Conservation (phyloP, 371 early-diverging fungal species). For the Mortierella sp. region DNA sequence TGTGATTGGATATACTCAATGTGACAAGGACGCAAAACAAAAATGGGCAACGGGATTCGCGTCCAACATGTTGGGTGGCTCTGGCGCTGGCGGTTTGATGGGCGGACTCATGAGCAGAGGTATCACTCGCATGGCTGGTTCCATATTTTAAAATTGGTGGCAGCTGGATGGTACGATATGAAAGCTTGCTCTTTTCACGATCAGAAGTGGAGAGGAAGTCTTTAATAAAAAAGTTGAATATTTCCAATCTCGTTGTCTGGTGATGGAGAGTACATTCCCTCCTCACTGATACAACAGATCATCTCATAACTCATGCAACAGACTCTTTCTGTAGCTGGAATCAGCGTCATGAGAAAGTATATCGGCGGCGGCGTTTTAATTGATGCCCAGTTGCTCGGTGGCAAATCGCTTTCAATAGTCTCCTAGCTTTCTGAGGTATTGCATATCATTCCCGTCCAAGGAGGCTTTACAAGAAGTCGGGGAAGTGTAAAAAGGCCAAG, state of each 20-base stretch:
- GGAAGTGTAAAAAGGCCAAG: background rate
- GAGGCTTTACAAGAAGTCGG: background rate
- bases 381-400: background rate
- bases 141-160: constrained; percentile 21
- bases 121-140: constrained; percentile 51
- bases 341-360: constrained; percentile 19
- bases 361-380: background rate
- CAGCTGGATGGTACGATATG: background rate
- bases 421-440: constrained; percentile 8
- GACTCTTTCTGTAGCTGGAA: constrained; percentile 22
- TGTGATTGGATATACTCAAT: constrained; percentile 93
- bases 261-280: too few species aligned
- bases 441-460: constrained; percentile 21
- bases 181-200: background rate
- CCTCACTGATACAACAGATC: constrained; percentile 25
- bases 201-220: too few species aligned
- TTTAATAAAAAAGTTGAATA: background rate
- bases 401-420: constrained; percentile 9
- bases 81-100: constrained; percentile 37
- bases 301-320: constrained; percentile 31
- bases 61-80: constrained; percentile 49
- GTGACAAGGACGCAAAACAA: constrained; percentile 91
- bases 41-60: constrained; percentile 67
- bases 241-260: too few species aligned
- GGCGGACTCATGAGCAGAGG: constrained; percentile 55